Percentiles rank a stretch among this genome's conserved stretches.
phyloP scores from a whole-genome alignment of 1,139 yeast species.

The Saccharomyces uvarum region DNA sequence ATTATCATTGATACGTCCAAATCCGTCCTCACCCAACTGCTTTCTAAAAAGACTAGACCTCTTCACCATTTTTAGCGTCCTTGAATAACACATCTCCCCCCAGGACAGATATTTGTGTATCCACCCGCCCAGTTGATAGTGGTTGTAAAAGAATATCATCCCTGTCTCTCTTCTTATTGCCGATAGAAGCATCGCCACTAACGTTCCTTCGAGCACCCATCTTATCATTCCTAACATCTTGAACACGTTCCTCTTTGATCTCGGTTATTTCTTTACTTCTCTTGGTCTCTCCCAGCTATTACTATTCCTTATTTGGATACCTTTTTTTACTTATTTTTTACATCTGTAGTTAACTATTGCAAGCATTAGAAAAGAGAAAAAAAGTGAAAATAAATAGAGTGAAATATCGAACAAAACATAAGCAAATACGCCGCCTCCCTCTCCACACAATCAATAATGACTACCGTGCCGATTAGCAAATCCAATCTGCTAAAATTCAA shows the following conservation, averaged over 20 bases:
- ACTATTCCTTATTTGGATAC: not conserved
- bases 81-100: slow-evolving; percentile 38
- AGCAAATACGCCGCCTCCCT: not conserved
- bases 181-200: slow-evolving; percentile 56
- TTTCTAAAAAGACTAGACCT: slow-evolving; percentile 18
- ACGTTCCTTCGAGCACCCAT: slow-evolving; percentile 46
- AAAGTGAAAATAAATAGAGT: not conserved
- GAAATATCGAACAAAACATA: not conserved
- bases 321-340: not conserved
- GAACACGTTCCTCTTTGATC: not conserved
- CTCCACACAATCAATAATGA: not conserved
- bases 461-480: slow-evolving; percentile 32
- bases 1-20: slow-evolving; percentile 2
- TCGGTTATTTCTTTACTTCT: not conserved
- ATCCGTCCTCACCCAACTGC: slow-evolving; percentile 16
- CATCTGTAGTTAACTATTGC: not conserved
- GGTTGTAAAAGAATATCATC: slow-evolving; percentile 33
- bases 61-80: slow-evolving; percentile 6
- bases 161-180: slow-evolving; percentile 63
- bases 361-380: not conserved
- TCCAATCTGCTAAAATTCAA: slow-evolving; percentile 42
- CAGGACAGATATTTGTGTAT: slow-evolving; percentile 45
- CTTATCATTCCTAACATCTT: slow-evolving; percentile 9
- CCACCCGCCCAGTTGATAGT: slow-evolving; percentile 47
- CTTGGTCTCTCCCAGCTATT: not conserved